These are phyloP conservation scores for Hypoxylon sp. DNA, from an alignment of 2,329 filamentous ascomycete species.

Conservation along the genomic window DNA sequence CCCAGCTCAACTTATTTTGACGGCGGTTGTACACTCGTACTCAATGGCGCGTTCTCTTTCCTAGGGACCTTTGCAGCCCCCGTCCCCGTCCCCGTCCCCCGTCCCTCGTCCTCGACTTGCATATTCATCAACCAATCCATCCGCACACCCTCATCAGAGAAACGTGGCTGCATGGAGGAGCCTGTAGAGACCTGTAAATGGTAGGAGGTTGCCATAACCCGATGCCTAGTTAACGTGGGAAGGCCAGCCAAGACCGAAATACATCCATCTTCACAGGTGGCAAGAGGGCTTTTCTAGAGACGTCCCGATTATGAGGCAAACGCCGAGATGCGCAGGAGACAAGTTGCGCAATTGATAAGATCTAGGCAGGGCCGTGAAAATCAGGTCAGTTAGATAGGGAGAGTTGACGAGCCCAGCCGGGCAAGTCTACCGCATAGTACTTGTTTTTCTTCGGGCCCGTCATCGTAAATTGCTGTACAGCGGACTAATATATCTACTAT, in stretches of 20 bases:
- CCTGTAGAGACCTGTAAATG: constrained; percentile 11
- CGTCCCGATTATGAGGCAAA: constrained; percentile 10
- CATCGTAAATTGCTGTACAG: constrained; percentile 17
- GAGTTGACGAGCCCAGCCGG: constrained; percentile 3
- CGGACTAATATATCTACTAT: constrained; percentile 26
- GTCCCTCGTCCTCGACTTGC: constrained; percentile 16
- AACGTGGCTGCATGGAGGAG: constrained; percentile 34
- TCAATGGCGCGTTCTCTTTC: constrained; percentile 7
- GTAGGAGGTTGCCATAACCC: constrained; percentile 10
- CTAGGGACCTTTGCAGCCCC: constrained; percentile 23
- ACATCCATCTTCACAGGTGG: constrained; percentile 6
- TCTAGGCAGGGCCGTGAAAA: constrained; percentile 10
- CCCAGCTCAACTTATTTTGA: constrained; percentile 24
- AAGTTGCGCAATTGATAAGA: constrained; percentile 26
- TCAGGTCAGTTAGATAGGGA: constrained; percentile 14
- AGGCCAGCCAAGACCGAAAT: constrained; percentile 10
- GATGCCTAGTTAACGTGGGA: constrained; percentile 14
- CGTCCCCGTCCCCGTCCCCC: constrained; percentile 3
- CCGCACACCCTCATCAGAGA: constrained; percentile 33
- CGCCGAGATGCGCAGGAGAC: constrained; percentile 12
- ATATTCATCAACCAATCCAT: constrained; percentile 26
- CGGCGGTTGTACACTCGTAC: constrained; percentile 38
- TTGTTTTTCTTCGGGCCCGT: constrained; percentile 22
- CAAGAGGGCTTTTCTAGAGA: constrained; percentile 9
- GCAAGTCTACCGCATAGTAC: constrained; percentile 18